phyloP scores from a whole-genome alignment of 2,329 filamentous ascomycete genomes.

The Pseudogymnoascus sp. region DNA sequence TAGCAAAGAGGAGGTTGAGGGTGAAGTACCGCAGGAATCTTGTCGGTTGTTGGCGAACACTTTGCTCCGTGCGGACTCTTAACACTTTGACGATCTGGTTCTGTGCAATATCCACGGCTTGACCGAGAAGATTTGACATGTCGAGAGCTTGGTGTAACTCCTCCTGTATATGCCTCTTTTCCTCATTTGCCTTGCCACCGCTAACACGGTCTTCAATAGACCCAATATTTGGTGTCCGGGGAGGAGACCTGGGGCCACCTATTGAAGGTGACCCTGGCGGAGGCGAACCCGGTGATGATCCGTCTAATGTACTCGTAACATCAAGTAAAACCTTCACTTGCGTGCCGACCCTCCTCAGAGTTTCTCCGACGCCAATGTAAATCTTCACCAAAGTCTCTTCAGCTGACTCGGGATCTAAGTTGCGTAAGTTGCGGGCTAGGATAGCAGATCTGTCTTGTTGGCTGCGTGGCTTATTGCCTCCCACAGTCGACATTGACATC shows the following conservation, averaged over 20 bases:
- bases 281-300: conserved; percentile 25
- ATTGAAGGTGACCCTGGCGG: conserved; percentile 19
- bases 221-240: conserved; percentile 24
- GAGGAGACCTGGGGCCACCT: conserved; percentile 24
- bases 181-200: conserved; percentile 12
- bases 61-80: conserved; percentile 68
- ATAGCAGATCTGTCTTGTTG: conserved; percentile 87
- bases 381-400: conserved; percentile 75
- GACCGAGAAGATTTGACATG: conserved; percentile 66
- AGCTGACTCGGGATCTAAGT: conserved; percentile 74
- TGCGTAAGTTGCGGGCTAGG: conserved; percentile 77
- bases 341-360: conserved; percentile 72
- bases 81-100: conserved; percentile 68
- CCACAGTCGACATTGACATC: conserved; percentile 72
- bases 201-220: conserved; percentile 22
- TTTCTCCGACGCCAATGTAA: conserved; percentile 83
- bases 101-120: conserved; percentile 73
- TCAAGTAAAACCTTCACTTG: conserved; percentile 94
- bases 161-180: conserved; percentile 49
- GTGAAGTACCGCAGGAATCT: conserved; percentile 76
- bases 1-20: conserved; percentile 73
- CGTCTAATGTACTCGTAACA: conserved; percentile 68
- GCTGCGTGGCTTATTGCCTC: conserved; percentile 57
- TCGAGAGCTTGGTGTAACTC: conserved; percentile 71
- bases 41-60: conserved; percentile 55